These are phyloP conservation scores for Nakazawaea laoshanensis DNA, from an alignment of 805 yeast species.

Conservation along the genomic window DNA sequence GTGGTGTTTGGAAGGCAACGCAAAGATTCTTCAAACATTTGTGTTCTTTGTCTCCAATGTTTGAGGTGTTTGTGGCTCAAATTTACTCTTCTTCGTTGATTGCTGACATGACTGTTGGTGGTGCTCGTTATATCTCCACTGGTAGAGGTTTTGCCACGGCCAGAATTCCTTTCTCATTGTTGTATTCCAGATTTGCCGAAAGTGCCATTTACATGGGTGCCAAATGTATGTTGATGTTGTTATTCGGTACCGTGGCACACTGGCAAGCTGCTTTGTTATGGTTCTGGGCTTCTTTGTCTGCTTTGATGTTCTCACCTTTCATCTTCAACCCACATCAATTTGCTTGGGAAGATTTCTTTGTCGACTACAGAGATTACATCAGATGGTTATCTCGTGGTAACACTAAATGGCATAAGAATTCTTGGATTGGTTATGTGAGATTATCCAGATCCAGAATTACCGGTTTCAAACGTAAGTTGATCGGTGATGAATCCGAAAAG, in stretches of 20 bases:
- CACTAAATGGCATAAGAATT: slow-evolving; percentile 80
- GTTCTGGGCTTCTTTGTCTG: slow-evolving; percentile 93
- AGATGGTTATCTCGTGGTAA: slow-evolving; percentile 90
- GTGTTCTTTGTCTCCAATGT: slow-evolving; percentile 66
- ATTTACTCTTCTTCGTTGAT: slow-evolving; percentile 64
- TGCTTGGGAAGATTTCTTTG: slow-evolving; percentile 90
- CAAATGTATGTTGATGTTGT: slow-evolving; percentile 61
- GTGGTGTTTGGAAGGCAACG: slow-evolving; percentile 71
- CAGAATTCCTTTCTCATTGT: slow-evolving; percentile 65
- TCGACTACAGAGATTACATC: slow-evolving; percentile 91
- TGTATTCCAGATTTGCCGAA: slow-evolving; percentile 73
- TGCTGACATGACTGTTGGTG: slow-evolving; percentile 72
- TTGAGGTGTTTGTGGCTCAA: slow-evolving; percentile 78
- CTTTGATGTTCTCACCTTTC: slow-evolving; percentile 88
- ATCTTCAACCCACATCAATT: slow-evolving; percentile 97
- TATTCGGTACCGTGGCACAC: slow-evolving; percentile 66
- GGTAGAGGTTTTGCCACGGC: slow-evolving; percentile 85
- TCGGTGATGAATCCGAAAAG: slow-evolving; percentile 74
- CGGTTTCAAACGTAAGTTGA: slow-evolving; percentile 71
- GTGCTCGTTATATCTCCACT: slow-evolving; percentile 80
- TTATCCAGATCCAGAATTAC: slow-evolving; percentile 78
- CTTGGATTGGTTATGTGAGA: slow-evolving; percentile 82
- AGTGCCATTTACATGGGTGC: slow-evolving; percentile 83
- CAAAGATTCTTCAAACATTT: slow-evolving; percentile 65
- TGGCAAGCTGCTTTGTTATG: slow-evolving; percentile 94